A percentile compares a stretch with the other conserved stretches of the same genome.
These are phyloP conservation scores for Rosa chinensis DNA, from an alignment of 306 rosid genomes.

Conservation along the genomic window DNA sequence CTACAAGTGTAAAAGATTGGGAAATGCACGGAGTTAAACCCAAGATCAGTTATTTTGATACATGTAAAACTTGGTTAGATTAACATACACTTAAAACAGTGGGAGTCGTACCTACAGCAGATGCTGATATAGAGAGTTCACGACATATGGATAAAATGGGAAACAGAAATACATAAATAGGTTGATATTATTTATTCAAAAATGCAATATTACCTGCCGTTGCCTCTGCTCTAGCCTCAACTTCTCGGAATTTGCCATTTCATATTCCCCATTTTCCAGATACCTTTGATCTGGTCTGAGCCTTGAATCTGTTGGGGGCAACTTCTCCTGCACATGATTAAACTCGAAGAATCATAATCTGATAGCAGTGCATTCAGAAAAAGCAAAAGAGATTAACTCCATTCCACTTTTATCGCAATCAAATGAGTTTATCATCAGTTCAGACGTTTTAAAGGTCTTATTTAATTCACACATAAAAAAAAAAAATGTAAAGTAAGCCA, in stretches of 20 bases:
- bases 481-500: background rate
- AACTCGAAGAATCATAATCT: background rate
- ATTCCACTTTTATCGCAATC: background rate
- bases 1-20: background rate
- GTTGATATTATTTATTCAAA: background rate
- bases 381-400: background rate
- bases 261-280: slow-evolving; percentile 96
- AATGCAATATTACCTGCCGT: slow-evolving; percentile 69
- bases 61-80: background rate
- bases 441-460: background rate
- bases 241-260: slow-evolving; percentile 95
- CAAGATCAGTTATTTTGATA: background rate
- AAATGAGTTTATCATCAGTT: background rate
- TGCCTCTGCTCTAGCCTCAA: slow-evolving; percentile 94
- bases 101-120: background rate
- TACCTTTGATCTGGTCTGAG: slow-evolving; percentile 96
- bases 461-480: background rate
- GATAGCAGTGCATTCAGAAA: background rate
- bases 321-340: slow-evolving; percentile 56
- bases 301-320: slow-evolving; percentile 99
- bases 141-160: background rate
- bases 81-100: background rate
- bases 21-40: background rate
- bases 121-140: background rate
- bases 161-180: background rate